Evolutionary conservation across 2,329 filamentous ascomycete species (phyloP), one percentile per base, ranked within the genome.

Genomic region (Leptographium lundbergii): DNA sequence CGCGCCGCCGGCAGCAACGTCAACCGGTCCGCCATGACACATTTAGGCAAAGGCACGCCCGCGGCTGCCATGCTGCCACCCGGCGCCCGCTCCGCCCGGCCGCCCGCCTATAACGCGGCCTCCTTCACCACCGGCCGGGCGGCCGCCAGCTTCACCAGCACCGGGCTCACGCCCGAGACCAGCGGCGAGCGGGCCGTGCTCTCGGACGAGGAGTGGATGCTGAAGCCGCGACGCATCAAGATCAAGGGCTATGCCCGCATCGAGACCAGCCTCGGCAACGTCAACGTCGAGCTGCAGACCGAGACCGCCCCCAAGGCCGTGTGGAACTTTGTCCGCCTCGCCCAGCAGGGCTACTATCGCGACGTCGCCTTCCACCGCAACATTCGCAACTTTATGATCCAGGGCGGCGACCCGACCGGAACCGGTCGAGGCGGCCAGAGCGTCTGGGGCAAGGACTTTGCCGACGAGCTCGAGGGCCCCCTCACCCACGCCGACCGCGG

Each of bases 341-440:
- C 91, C 1, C 88, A 96, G 68, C 89, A 87, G 64, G 92, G 92
- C 0, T 96, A 96, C 72, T 99, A 97, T 75, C 84, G 83, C 57
- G 82, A 82, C 63, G 86, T 96, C 2, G 72, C 80, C 14, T 99
- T 99, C 69, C 94, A 99, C 72, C 85, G 94, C 63, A 96, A 95
- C 70, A 96, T 99, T 66, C 86, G 86, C 60, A 89, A 88, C 66
- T 99, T 99, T 70, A 99, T 99, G 94, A 89, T 99, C 47, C 94
- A 99, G 71, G 92, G 92, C 51, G 94, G 94, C 45, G 94, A 99
- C 69, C 94, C 94, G 0, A 89, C 90, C 0, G 92, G 92, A 1
- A 96, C 91, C 0, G 94, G 94, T 1, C 82, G 89, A 61, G 94
- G 94, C n/a, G 94, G 94, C 0, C 76, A 84, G 55, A 95, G 88